phyloP scores from a whole-genome alignment of 495 filamentous ascomycete genomes.

The Endocarpon pusillum region DNA sequence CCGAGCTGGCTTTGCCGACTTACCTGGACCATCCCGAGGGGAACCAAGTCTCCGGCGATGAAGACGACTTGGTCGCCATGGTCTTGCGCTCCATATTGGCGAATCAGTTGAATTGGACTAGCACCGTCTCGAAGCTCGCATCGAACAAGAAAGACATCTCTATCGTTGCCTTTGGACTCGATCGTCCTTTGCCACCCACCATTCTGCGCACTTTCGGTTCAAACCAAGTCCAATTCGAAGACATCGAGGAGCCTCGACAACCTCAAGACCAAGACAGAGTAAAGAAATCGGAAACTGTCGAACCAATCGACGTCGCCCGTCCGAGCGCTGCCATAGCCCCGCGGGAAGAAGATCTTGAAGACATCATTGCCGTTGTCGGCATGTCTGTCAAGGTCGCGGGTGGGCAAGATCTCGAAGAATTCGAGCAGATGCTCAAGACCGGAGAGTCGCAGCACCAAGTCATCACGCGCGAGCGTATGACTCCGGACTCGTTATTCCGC shows the following conservation, averaged over 20 bases:
- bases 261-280: constrained; percentile 1
- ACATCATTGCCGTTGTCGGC: constrained; percentile 18
- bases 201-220: constrained; percentile 7
- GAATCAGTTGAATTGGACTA: constrained; percentile 17
- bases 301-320: constrained; percentile 1
- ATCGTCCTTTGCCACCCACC: constrained; percentile 15
- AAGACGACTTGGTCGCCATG: constrained; percentile 12
- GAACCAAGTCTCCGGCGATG: constrained; percentile 7
- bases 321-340: neutral
- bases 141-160: constrained; percentile 3
- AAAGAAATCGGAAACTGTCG: constrained; percentile 1
- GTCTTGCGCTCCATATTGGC: constrained; percentile 17
- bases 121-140: constrained; percentile 6
- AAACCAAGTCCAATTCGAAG: constrained; percentile 8
- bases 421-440: constrained; percentile 12
- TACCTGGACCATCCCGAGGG: constrained; percentile 7
- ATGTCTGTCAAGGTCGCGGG: constrained; percentile 20
- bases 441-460: constrained; percentile 17
- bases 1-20: constrained; percentile 11
- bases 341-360: neutral
- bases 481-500: constrained; percentile 3
- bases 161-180: constrained; percentile 14
- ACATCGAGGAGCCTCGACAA: constrained; percentile 2
- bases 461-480: constrained; percentile 13
- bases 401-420: constrained; percentile 15